Evolutionary conservation across 1,284 basidiomycete genomes (phyloP), one percentile per base, ranked within the genome.

Genomic region (Naganishia sp.): DNA sequence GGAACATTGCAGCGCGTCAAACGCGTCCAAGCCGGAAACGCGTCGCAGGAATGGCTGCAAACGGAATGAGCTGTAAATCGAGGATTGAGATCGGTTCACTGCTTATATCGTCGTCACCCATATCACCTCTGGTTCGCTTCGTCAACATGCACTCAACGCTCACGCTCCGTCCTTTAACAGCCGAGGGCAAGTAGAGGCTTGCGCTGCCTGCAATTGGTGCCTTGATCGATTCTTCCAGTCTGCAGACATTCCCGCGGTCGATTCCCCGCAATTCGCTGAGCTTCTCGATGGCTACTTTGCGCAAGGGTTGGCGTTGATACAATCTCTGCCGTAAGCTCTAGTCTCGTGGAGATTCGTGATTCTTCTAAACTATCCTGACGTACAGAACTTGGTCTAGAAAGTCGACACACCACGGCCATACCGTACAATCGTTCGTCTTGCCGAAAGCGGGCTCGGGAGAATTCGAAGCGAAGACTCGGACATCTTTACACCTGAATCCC

Each of bases 391-490:
- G 65, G 65, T 57, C 45, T 18, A 52, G 43, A 18, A 57, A 66
- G 23, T 61, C 65, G 6, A 18, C 28, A 9, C 51, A 66, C 28
- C 49, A 60, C 21, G 39, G 31, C n/a, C 41, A 25, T 17, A 66
- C 65, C 6, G 65, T 66, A 2, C 65, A 66, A 41, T 60, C 56
- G 15, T 58, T 45, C 23, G 51, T 49, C n/a, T 57, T 66, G 18
- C 50, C 58, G 6, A 51, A 61, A 39, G 10, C 31, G 1, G 3
- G 25, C 6, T n/a, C 62, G 17, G 49, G 25, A 21, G 45, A 51
- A 28, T 21, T 21, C 18, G 23, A 49, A 23, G 47, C 47, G 13
- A 15, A 25, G 51, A 47, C 18, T 42, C 57, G 41, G 18, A 41
- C 32, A 4, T 58, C 54, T 6, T 31, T 55, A n/a, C 17, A 41